Evolutionary conservation across 2,329 filamentous ascomycete genomes (phyloP), one percentile per base, ranked within the genome.

Genomic region (Penicillium capsulatum): DNA sequence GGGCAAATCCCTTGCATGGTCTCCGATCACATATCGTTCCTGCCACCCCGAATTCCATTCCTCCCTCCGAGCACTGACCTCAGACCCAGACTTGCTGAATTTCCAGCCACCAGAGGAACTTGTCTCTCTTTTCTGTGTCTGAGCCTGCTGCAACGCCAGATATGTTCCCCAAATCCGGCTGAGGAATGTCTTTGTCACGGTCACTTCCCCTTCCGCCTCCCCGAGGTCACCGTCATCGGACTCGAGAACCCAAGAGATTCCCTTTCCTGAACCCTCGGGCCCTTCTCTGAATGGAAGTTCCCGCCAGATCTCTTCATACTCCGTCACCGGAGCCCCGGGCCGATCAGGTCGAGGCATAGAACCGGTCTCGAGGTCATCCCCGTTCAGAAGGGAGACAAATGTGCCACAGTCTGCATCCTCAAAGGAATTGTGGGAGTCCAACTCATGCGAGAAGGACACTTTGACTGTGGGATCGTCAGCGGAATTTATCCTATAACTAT

Each of bases 301-400:
- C 2, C 65, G 59, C 83, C 83, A 86, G 2, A 83, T 57, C 60
- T 87, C 83, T 57, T 86, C 81, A 49, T 89, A 87, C 6, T 58
- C 52, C 3, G 55, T 56, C 0, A 64, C 43, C 2, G 58, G 59
- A 7, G 51, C 49, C 2, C 59, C 60, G 1, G 60, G 55, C 0
- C 60, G 38, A 47, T 68, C 63, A 15, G 56, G 52, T 10, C 61
- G 62, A 15, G 64, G 55, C 66, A 69, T 69, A 1, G 47, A 50
- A 0, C 67, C 67, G 1, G 53, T 61, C 39, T 69, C 67, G 0
- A 69, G 55, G 20, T 63, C 60, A 31, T 69, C 64, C 2, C 66
- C 66, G 34, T 68, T 68, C 0, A 66, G 59, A 11, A 69, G 54
- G 2, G 54, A 44, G 7, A 56, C 57, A 42, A 69, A 69, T 1